Evolutionary conservation across 2,329 filamentous ascomycete genomes (phyloP), one percentile per base, ranked within the genome.

Genomic region (Xylaria sp.): DNA sequence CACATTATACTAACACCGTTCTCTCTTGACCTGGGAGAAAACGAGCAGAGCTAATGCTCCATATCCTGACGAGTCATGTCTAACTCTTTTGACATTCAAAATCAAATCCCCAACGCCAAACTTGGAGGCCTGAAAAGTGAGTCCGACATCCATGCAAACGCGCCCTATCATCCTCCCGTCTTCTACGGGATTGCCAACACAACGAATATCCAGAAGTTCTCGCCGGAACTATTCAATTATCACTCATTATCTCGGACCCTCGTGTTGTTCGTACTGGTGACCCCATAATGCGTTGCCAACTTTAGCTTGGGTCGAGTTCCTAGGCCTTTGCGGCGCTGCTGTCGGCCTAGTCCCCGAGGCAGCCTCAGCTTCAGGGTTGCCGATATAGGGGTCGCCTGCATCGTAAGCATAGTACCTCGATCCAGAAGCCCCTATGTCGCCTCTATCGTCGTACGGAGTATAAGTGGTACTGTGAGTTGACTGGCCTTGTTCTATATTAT

Each of bases 401-500:
- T 75, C 67, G 37, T 72, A 72, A 6, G 66, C 67, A 57, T 65
- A 60, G 50, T 75, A 71, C 23, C 67, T 67, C n/a, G 69, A 52
- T 20, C 54, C 46, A 6, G 71, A 66, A 34, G 72, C 68, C 56
- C 72, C 74, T 51, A 76, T 68, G 34, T 78, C 75, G 15, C 73
- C 74, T 41, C 72, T 71, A 8, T 72, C 72, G 31, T 76, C 74
- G n/a, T 77, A 76, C 48, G 73, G 69, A 8, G 64, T 39, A 55
- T 69, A 74, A 6, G 61, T 63, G 28, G 56, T 66, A 31, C 48
- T 54, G 23, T 56, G 60, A 28, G 50, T 50, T 20, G 62, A 58
- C 9, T 60, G 46, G 15, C 61, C 56, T 13, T 63, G 31, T 31
- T 59, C 61, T 1, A 41, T n/a, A 6, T 48, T 50, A 23, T 64